phyloP scores from a whole-genome alignment of 2,329 filamentous ascomycete genomes.

The Onygenales sp. region DNA sequence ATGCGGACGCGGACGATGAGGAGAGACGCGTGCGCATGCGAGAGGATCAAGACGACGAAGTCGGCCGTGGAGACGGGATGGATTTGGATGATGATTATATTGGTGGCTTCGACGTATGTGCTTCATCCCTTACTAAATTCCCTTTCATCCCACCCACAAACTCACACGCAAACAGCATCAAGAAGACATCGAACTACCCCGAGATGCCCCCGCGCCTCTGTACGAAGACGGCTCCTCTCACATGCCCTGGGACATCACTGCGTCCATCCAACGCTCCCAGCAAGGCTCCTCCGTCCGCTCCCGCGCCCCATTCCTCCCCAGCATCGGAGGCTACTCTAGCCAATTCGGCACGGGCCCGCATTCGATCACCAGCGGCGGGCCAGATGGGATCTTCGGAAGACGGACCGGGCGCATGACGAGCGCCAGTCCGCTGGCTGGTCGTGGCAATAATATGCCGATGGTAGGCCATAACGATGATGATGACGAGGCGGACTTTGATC shows the following conservation, averaged over 20 bases:
- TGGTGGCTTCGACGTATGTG: conserved; percentile 28
- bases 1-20: conserved; percentile 12
- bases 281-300: conserved; percentile 28
- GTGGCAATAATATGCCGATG: conserved; percentile 22
- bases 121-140: background rate
- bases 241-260: conserved; percentile 61
- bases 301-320: conserved; percentile 24
- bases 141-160: background rate
- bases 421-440: conserved; percentile 52
- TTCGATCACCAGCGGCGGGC: conserved; percentile 12
- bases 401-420: conserved; percentile 46
- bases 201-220: conserved; percentile 57
- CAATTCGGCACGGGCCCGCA: conserved; percentile 10
- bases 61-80: conserved; percentile 20
- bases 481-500: conserved; percentile 9
- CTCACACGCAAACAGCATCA: conserved; percentile 9
- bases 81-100: conserved; percentile 21
- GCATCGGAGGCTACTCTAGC: conserved; percentile 26
- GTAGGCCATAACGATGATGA: background rate
- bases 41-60: conserved; percentile 22
- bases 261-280: conserved; percentile 45
- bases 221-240: conserved; percentile 56
- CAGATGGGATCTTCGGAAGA: conserved; percentile 14
- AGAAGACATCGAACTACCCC: conserved; percentile 55
- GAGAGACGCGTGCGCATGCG: conserved; percentile 30